Evolutionary conservation across 257 asterid genomes (phyloP).

Genomic region (Galeopsis tetrahit): DNA sequence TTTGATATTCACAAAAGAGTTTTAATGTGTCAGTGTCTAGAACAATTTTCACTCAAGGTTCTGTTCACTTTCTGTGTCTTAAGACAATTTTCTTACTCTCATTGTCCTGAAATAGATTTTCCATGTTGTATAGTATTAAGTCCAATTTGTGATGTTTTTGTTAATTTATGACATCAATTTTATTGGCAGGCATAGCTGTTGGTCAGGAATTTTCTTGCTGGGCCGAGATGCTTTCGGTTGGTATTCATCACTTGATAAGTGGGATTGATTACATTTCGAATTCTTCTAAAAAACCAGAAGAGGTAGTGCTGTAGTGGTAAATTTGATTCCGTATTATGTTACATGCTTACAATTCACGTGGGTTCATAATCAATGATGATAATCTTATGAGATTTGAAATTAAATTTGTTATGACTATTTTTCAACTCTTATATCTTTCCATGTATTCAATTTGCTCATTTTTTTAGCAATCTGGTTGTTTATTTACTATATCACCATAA

Average conservation of each 20-base stretch:
- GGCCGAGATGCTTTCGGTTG: slow-evolving; percentile 86
- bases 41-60: neutral
- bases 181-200: slow-evolving; percentile 74
- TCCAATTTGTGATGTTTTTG: neutral
- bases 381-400: neutral
- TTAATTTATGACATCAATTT: slow-evolving; percentile 2
- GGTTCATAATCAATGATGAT: slow-evolving; percentile 14
- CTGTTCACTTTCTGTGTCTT: neutral
- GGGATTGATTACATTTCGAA: slow-evolving; percentile 76
- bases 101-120: neutral
- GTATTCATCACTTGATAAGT: slow-evolving; percentile 84
- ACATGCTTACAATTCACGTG: slow-evolving; percentile 8
- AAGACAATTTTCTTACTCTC: neutral
- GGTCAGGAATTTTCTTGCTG: slow-evolving; percentile 83
- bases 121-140: too few relatives aligned
- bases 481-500: neutral
- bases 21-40: too few relatives aligned
- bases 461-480: neutral
- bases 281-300: slow-evolving; percentile 28
- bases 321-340: neutral
- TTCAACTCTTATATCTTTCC: neutral
- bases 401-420: neutral
- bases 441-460: neutral
- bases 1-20: too few relatives aligned
- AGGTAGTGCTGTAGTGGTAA: slow-evolving; percentile 55